Base-by-base conservation (phyloP, 2,329 filamentous ascomycete genomes). In the Claviceps sp. region DNA sequence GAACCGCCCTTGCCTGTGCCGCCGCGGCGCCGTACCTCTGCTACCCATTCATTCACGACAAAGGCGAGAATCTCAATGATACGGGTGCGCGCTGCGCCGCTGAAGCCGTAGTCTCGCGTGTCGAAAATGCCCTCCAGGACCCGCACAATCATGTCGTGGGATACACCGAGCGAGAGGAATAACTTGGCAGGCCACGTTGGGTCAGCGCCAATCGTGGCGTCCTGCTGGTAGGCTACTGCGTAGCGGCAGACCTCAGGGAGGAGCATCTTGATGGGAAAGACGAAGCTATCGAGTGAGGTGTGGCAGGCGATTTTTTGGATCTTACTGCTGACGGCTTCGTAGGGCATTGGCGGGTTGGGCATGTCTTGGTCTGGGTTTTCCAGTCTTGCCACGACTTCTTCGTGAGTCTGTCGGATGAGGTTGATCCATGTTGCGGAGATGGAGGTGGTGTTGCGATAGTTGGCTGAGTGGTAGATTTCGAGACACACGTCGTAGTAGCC, bases 401-500 rank as follows among this genome's bases (percentile, higher is more conserved):
- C 69, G 62, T 91, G 85, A 5, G 82, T 81, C 56, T 83, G 77
- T 54, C 87, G 78, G 56, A 98, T 81, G 19, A 96, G 75, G 59
- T 84, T 84, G 62, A 82, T 77, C 93, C 93, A 98, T 3, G 89
- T 94, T 42, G 83, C 76, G 51, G 79, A 77, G 60, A 98, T 93
- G 56, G 93, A 87, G 43, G 87, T 82, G 1, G 88, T 77, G 61
- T 91, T 94, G 60, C 91, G 85, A 72, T 95, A 88, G 67, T 97
- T 89, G 46, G 91, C 91, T 1, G 85, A 81, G 66, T 94, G 85
- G 72, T 90, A 97, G 62, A 98, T 95, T 54, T 91, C 76, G 8
- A 98, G 79, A 64, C 88, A 95, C 49, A 98, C 79, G 64, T 97
- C 93, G 69, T 89, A 91, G 74, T 98, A 98, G 48, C 82, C 85